Conservation (phyloP, 768 basidiomycete genomes). For the Megacollybia marginata region DNA sequence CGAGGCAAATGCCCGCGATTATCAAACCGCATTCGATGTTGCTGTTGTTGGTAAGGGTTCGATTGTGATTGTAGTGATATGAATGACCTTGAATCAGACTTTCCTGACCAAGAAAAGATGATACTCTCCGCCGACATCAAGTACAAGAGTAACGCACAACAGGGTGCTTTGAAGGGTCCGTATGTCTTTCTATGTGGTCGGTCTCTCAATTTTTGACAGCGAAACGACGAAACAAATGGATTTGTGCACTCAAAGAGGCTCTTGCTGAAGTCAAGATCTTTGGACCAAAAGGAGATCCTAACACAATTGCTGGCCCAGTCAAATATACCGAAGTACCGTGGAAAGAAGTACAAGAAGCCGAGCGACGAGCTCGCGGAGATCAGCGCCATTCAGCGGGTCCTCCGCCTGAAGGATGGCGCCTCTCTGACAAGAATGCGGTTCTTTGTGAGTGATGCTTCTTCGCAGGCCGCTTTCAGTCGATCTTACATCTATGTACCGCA, state of each 20-base stretch:
- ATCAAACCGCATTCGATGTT: slow-evolving; percentile 68
- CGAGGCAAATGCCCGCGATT: slow-evolving; percentile 65
- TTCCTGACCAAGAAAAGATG: slow-evolving; percentile 77
- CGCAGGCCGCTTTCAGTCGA: not conserved
- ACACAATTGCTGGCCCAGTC: slow-evolving; percentile 42
- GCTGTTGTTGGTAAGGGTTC: slow-evolving; percentile 44
- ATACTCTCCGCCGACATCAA: slow-evolving; percentile 74
- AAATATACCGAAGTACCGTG: slow-evolving; percentile 72
- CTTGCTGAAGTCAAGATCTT: slow-evolving; percentile 66
- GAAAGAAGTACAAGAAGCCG: slow-evolving; percentile 44
- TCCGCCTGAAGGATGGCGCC: slow-evolving; percentile 38
- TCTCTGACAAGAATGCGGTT: slow-evolving; percentile 45
- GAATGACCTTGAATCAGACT: slow-evolving; percentile 36
- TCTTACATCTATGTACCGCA: slow-evolving; percentile 10
- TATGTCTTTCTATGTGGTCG: slow-evolving; percentile 4
- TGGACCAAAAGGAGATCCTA: slow-evolving; percentile 54
- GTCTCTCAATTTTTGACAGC: slow-evolving; percentile 28
- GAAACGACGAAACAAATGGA: slow-evolving; percentile 85
- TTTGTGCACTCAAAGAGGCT: slow-evolving; percentile 74
- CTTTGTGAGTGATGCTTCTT: slow-evolving; percentile 30
- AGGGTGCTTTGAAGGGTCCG: slow-evolving; percentile 61
- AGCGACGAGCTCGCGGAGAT: slow-evolving; percentile 22
- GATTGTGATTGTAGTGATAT: slow-evolving; percentile 2
- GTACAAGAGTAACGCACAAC: slow-evolving; percentile 85
- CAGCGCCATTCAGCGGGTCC: slow-evolving; percentile 14